Conservation (phyloP, 1,139 yeast genomes). For the Cylindricascospora bacillispora region DNA sequence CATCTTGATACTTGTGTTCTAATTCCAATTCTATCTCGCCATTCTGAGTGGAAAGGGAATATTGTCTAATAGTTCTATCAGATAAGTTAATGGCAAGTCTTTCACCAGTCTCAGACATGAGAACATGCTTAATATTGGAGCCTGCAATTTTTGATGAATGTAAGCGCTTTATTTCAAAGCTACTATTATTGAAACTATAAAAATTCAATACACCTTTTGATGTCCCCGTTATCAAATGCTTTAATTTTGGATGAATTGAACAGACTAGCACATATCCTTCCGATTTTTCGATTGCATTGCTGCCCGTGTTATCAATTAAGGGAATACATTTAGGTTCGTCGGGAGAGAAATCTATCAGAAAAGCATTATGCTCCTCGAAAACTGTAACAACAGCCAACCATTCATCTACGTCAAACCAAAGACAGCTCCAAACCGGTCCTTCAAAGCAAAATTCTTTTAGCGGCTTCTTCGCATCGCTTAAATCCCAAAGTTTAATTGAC, state of each 20-base stretch:
- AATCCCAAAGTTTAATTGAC: conserved; percentile 74
- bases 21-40: conserved; percentile 42
- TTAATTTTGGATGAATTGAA: conserved; percentile 21
- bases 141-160: conserved; percentile 45
- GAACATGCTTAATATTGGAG: conserved; percentile 61
- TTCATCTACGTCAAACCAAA: conserved; percentile 12
- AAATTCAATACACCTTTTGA: conserved; percentile 42
- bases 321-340: too few species aligned
- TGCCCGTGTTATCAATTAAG: conserved; percentile 11
- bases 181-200: background rate
- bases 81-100: conserved; percentile 68
- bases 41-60: conserved; percentile 30
- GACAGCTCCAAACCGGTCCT: conserved; percentile 33
- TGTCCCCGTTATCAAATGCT: conserved; percentile 58
- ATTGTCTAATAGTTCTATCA: conserved; percentile 72
- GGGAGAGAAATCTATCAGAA: conserved; percentile 34
- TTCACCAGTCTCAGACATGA: conserved; percentile 52
- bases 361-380: conserved; percentile 37
- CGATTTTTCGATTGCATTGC: conserved; percentile 23
- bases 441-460: conserved; percentile 54
- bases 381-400: conserved; percentile 17
- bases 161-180: conserved; percentile 28
- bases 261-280: conserved; percentile 23
- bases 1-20: conserved; percentile 81
- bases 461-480: conserved; percentile 44